phyloP scores from a whole-genome alignment of 192 early-diverging fungal genomes.

The Pilobolus umbonatus region DNA sequence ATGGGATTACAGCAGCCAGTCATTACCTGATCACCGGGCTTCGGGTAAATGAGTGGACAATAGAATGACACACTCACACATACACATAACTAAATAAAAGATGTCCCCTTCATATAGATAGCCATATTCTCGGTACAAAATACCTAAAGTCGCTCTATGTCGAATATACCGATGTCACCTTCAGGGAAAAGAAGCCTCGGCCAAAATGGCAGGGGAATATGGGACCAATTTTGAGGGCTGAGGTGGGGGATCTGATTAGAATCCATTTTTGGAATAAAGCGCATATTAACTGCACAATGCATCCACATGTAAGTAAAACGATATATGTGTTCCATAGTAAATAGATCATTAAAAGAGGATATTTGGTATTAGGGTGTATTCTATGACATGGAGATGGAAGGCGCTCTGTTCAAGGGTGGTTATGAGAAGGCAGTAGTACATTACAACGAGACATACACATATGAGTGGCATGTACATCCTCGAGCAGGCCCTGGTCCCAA shows the following conservation, averaged over 20 bases:
- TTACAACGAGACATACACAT: constrained; percentile 15
- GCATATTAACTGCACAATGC: constrained; percentile 22
- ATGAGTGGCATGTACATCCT: constrained; percentile 23
- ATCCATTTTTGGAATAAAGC: constrained; percentile 29
- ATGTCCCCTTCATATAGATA: not conserved
- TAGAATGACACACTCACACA: not conserved
- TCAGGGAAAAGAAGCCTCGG: not conserved
- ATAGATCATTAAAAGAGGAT: not conserved
- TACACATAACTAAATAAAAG: not conserved
- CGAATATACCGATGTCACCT: constrained; percentile 23
- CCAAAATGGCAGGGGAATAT: constrained; percentile 29
- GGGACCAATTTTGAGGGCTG: constrained; percentile 32
- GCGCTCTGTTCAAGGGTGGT: constrained; percentile 26
- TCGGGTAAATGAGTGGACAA: not conserved
- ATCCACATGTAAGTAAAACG: constrained; percentile 33
- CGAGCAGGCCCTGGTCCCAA: constrained; percentile 31
- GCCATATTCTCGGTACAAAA: constrained; percentile 13
- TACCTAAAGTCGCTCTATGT: constrained; percentile 29
- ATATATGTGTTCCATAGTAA: not conserved
- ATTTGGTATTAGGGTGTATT: constrained; percentile 10
- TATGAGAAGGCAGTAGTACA: constrained; percentile 3
- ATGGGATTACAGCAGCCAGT: constrained; percentile 18
- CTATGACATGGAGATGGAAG: constrained; percentile 38
- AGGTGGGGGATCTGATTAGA: constrained; percentile 30
- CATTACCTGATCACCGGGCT: not conserved